Base-by-base conservation (phyloP, 1,284 basidiomycete species). In the Pseudozyma sp. region DNA sequence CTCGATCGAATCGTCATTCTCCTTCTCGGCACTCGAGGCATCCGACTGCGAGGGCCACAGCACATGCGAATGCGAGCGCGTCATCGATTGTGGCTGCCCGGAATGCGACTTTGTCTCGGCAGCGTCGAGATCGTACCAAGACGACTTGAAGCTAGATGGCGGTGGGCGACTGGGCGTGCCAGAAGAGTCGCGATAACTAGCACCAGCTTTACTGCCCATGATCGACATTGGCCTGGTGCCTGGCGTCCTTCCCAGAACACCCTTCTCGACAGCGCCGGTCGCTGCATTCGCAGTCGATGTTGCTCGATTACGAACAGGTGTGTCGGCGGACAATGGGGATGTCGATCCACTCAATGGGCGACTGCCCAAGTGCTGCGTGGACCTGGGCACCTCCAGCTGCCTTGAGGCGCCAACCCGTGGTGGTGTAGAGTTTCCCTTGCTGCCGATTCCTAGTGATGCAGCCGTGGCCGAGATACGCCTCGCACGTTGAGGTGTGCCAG, bases 381-480 rank as follows among this genome's bases (percentile, higher is more conserved):
- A 35, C 19, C 51, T 38, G 8, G 68, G 68, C 12, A 70, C 68
- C 13, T 65, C 61, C 10, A 70, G 54, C 47, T 70, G 68, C 43
- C 68, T 54, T n/a, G 58, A 36, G 1, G 40, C 8, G 12, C 45
- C 62, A 31, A 58, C 34, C 14, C 72, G 59, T 3, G 59, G 60
- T 31, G 72, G 60, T 9, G 72, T 67, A n/a, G 72, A 70, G 47
- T 63, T 36, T 12, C 57, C 51, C 19, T 70, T 51, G 43, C 43
- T 51, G 19, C 58, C 54, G 53, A 65, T 19, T n/a, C 60, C 68
- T 3, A 76, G 61, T 18, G 69, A 59, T 11, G 69, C 74, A 14
- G 70, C 65, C 3, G 74, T 72, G 5, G 69, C 74, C 11, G 76
- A 74, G 35, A 75, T 68, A 43, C 76, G 58, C 25, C 76, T 53